phyloP scores from a whole-genome alignment of 2,329 filamentous ascomycete species.

The Trichophyton mentagrophytes region DNA sequence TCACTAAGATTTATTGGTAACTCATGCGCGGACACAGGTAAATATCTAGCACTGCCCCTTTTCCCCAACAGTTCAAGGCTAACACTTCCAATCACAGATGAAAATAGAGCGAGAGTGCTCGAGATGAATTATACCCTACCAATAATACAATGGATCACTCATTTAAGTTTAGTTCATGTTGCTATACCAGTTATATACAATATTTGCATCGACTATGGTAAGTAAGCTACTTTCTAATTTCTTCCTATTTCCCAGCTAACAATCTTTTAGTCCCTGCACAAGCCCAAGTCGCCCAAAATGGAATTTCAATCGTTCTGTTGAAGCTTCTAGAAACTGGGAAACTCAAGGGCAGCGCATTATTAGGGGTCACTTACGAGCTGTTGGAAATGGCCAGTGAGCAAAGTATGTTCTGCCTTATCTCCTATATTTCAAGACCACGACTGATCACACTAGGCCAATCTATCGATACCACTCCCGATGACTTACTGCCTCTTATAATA shows the following conservation, averaged over 20 bases:
- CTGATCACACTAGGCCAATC: conserved; percentile 20
- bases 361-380: conserved; percentile 30
- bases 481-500: conserved; percentile 24
- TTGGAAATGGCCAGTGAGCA: conserved; percentile 29
- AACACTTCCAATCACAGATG: conserved; percentile 20
- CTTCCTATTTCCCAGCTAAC: not conserved
- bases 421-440: not conserved
- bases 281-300: conserved; percentile 25
- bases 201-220: conserved; percentile 35
- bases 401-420: conserved; percentile 18
- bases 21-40: conserved; percentile 35
- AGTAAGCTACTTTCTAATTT: not conserved
- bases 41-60: conserved; percentile 4
- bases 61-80: not conserved
- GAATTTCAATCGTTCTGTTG: conserved; percentile 26
- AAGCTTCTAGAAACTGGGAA: conserved; percentile 23
- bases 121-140: conserved; percentile 27
- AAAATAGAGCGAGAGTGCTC: conserved; percentile 30
- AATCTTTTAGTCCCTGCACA: conserved; percentile 26
- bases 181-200: conserved; percentile 35
- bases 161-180: conserved; percentile 26
- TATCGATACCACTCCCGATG: conserved; percentile 24
- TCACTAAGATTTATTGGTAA: conserved; percentile 34
- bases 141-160: conserved; percentile 26
- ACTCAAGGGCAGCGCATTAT: conserved; percentile 23